These are phyloP conservation scores for Paramarasmius palmivorus DNA, from an alignment of 1,284 basidiomycete species.

Conservation along the genomic window DNA sequence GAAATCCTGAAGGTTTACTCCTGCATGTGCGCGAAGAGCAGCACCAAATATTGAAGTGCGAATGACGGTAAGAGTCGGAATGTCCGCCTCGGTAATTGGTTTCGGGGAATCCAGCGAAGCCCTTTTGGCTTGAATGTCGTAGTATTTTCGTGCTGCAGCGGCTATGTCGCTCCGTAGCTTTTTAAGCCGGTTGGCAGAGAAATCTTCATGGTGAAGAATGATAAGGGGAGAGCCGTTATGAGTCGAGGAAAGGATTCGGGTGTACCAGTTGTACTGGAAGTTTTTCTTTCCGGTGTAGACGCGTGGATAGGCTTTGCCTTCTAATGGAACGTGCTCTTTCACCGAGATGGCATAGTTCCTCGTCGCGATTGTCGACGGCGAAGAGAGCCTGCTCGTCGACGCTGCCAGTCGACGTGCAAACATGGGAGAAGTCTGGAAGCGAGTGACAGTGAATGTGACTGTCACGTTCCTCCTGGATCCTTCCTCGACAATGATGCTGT, in stretches of 20 bases:
- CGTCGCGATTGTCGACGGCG: slow-evolving; percentile 1
- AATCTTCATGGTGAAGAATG: slow-evolving; percentile 71
- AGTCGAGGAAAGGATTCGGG: slow-evolving; percentile 57
- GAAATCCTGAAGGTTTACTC: slow-evolving; percentile 48
- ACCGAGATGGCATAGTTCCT: slow-evolving; percentile 58
- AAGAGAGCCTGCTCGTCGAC: not conserved
- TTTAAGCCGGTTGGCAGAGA: slow-evolving; percentile 61
- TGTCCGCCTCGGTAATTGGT: slow-evolving; percentile 27
- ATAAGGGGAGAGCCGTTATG: slow-evolving; percentile 55
- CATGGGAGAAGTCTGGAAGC: not conserved
- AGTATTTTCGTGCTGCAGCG: slow-evolving; percentile 44
- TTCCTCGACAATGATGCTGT: not conserved
- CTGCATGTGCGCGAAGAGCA: slow-evolving; percentile 59
- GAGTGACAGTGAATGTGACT: slow-evolving; percentile 1
- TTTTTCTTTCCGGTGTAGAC: slow-evolving; percentile 72
- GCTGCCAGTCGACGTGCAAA: slow-evolving; percentile 3
- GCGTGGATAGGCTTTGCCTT: slow-evolving; percentile 55
- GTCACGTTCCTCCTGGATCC: not conserved
- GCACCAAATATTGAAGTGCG: slow-evolving; percentile 74
- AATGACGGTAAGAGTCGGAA: slow-evolving; percentile 62
- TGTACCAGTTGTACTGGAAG: slow-evolving; percentile 75
- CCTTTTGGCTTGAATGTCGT: slow-evolving; percentile 24
- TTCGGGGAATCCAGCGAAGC: slow-evolving; percentile 42
- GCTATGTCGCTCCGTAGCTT: slow-evolving; percentile 66
- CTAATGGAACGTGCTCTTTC: slow-evolving; percentile 48